A percentile compares a stretch with the other conserved stretches of the same genome.
phyloP scores from a whole-genome alignment of 371 early-diverging fungal species.

The Syncephalastrum sp. region DNA sequence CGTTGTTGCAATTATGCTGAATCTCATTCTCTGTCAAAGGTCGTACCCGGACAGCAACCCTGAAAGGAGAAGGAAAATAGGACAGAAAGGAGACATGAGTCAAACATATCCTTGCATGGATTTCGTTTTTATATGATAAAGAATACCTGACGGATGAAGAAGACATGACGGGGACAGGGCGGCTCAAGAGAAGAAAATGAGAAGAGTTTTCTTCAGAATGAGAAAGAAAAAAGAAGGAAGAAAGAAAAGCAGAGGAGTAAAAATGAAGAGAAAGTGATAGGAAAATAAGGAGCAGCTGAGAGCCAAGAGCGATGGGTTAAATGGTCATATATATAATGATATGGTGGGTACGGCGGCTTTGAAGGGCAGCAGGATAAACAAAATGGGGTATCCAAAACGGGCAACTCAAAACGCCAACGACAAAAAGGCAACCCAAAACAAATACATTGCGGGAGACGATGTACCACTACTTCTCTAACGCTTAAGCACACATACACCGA shows the following conservation, averaged over 20 bases:
- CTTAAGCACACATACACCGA: too few relatives aligned
- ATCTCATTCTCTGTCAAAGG: slow-evolving; percentile 70
- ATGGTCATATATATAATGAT: background rate
- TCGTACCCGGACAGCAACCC: slow-evolving; percentile 30
- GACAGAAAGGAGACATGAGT: background rate
- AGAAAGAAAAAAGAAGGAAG: slow-evolving; percentile 6
- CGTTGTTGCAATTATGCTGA: slow-evolving; percentile 57
- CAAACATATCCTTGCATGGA: background rate
- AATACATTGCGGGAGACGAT: slow-evolving; percentile 1
- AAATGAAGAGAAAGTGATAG: slow-evolving; percentile 8
- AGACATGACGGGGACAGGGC: slow-evolving; percentile 11
- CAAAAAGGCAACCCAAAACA: slow-evolving; percentile 13
- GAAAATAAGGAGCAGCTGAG: slow-evolving; percentile 4
- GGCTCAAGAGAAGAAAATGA: slow-evolving; percentile 13
- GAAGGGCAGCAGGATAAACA: slow-evolving; percentile 3
- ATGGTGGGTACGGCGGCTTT: too few relatives aligned
- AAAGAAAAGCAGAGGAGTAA: slow-evolving; percentile 1
- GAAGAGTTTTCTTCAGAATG: slow-evolving; percentile 2
- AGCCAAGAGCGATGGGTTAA: background rate
- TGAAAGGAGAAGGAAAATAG: slow-evolving; percentile 2
- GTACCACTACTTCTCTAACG: too few relatives aligned
- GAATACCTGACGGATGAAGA: slow-evolving; percentile 23
- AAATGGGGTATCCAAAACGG: slow-evolving; percentile 6
- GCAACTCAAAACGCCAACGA: slow-evolving; percentile 14
- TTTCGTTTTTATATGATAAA: background rate